These are phyloP conservation scores for Letharia columbiana DNA, from an alignment of 495 filamentous ascomycete genomes.

Conservation along the genomic window DNA sequence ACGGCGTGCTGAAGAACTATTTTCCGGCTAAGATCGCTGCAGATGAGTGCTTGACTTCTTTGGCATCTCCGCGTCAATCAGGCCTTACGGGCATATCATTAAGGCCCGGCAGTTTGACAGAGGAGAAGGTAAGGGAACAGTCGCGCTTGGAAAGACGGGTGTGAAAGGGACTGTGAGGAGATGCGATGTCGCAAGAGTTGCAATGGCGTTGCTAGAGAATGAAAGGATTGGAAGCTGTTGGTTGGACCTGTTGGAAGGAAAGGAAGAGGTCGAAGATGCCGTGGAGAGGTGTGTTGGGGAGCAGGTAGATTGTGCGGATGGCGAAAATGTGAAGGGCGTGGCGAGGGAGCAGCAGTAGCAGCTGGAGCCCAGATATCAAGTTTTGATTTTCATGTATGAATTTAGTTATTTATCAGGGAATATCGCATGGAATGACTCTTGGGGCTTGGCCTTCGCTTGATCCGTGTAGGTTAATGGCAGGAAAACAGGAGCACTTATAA, in stretches of 20 bases:
- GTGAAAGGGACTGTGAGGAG: slow-evolving; percentile 49
- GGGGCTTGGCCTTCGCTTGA: background rate
- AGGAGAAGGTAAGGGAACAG: slow-evolving; percentile 50
- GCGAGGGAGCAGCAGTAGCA: slow-evolving; percentile 29
- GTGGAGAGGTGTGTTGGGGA: slow-evolving; percentile 56
- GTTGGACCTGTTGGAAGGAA: slow-evolving; percentile 53
- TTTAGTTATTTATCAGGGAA: background rate
- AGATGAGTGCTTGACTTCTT: slow-evolving; percentile 61
- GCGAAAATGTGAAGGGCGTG: slow-evolving; percentile 51
- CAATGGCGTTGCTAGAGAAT: slow-evolving; percentile 53
- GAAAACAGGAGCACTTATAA: background rate
- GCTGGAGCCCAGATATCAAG: background rate
- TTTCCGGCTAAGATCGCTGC: slow-evolving; percentile 67
- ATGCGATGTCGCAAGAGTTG: slow-evolving; percentile 61
- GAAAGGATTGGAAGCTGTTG: slow-evolving; percentile 38
- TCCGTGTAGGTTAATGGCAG: slow-evolving; percentile 11
- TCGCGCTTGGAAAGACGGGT: slow-evolving; percentile 57
- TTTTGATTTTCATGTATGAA: background rate
- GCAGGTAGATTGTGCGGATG: slow-evolving; percentile 56
- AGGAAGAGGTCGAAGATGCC: slow-evolving; percentile 50
- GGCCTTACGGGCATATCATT: slow-evolving; percentile 58
- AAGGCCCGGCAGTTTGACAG: slow-evolving; percentile 56
- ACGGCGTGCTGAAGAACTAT: slow-evolving; percentile 52
- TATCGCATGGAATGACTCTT: background rate
- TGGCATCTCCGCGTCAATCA: slow-evolving; percentile 36